A percentile compares a stretch with the other conserved stretches of the same genome.
Evolutionary conservation across 176 grass and related monocot species (phyloP).

Genomic region (Raddia guianensis): DNA sequence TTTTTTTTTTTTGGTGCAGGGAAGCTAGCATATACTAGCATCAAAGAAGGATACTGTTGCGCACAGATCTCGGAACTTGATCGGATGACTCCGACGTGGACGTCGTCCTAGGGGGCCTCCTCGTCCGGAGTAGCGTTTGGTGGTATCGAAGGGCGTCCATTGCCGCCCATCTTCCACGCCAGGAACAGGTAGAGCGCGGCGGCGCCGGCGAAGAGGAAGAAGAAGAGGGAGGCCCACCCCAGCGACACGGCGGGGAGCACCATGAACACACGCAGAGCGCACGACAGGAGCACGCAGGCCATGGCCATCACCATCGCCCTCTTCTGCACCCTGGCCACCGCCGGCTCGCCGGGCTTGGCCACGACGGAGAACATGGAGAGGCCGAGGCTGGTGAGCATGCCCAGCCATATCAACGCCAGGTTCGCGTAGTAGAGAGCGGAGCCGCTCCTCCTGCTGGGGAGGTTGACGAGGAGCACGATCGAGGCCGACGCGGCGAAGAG

Average conservation of each 20-base stretch:
- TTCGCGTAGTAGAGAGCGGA: background rate
- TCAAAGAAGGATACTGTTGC: no score
- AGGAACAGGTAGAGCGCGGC: background rate
- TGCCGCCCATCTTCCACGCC: background rate
- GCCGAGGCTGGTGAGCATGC: constrained; percentile 40
- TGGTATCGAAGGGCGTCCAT: background rate
- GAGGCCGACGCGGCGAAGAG: constrained; percentile 32
- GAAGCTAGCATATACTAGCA: no score
- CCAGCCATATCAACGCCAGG: background rate
- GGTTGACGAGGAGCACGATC: constrained; percentile 27
- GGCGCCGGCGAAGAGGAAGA: constrained; percentile 14
- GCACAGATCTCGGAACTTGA: no score
- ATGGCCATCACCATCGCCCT: constrained; percentile 30
- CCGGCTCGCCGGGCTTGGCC: background rate
- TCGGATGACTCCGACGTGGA: no score
- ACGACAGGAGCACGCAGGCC: constrained; percentile 15
- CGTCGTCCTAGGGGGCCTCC: background rate
- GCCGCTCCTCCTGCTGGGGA: background rate
- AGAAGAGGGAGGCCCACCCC: background rate
- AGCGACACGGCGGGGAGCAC: background rate
- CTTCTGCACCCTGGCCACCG: constrained; percentile 35
- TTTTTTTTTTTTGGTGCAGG: no score
- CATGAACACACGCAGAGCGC: constrained; percentile 4
- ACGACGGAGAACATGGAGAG: constrained; percentile 43
- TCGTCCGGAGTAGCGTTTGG: background rate